Percentiles rank a stretch among this genome's conserved stretches.
phyloP scores from a whole-genome alignment of 345 rosid genomes.

The Hypericum androsaemum region DNA sequence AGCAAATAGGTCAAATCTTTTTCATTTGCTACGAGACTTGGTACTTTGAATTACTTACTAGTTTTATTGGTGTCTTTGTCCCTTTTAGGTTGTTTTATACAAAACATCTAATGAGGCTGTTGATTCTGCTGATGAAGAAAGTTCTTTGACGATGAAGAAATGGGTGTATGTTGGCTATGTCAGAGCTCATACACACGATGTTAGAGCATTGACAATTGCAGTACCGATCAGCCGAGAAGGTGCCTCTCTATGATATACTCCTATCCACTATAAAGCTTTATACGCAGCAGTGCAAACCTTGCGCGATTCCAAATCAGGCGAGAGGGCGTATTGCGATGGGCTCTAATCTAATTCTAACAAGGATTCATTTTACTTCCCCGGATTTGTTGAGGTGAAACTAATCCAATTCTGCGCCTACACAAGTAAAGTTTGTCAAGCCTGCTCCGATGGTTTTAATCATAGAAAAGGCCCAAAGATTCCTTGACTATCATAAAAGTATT shows the following conservation, averaged over 20 bases:
- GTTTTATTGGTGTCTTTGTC: neutral
- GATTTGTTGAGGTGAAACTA: no score
- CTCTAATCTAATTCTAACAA: no score
- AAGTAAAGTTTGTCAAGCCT: no score
- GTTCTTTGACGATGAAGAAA: constrained; percentile 40
- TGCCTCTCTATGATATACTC: constrained; percentile 10
- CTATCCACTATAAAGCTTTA: constrained; percentile 1
- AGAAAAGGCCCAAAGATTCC: no score
- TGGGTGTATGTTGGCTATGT: constrained; percentile 79
- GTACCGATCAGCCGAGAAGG: constrained; percentile 82
- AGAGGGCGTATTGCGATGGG: no score
- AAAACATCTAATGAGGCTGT: constrained; percentile 42
- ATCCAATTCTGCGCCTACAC: no score
- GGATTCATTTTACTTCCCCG: no score
- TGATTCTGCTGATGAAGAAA: constrained; percentile 25
- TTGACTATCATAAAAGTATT: no score
- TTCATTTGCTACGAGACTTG: neutral
- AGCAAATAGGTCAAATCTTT: neutral
- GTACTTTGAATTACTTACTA: neutral
- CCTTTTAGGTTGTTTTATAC: constrained; percentile 63
- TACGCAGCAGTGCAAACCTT: constrained; percentile 1
- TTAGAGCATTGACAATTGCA: constrained; percentile 80
- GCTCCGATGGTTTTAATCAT: no score
- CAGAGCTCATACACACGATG: constrained; percentile 92
- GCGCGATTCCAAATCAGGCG: no score